phyloP scores from a whole-genome alignment of 306 rosid genomes.

The Quercus dentata region DNA sequence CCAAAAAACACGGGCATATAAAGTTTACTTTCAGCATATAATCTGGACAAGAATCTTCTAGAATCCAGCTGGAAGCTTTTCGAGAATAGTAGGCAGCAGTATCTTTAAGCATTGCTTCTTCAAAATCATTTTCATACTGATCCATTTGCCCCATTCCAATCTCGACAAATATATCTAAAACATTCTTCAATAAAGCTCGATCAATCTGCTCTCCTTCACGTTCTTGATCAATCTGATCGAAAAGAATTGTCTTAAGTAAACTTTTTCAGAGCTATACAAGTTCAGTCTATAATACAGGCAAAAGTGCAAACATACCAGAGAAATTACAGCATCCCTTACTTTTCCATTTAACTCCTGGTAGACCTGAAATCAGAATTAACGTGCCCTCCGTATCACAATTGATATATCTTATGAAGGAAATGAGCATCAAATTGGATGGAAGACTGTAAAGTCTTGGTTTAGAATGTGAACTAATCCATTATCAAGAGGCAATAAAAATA shows the following conservation, averaged over 20 bases:
- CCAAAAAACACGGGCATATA: not conserved
- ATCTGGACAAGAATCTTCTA: conserved; percentile 55
- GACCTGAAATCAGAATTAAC: conserved; percentile 43
- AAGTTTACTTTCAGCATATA: conserved; percentile 43
- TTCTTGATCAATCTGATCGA: conserved; percentile 47
- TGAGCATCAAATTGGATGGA: not conserved
- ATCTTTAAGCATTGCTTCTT: conserved; percentile 44
- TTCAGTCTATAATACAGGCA: not conserved
- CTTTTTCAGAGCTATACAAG: not conserved
- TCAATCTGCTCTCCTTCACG: conserved; percentile 68
- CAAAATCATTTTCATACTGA: conserved; percentile 50
- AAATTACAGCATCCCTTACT: conserved; percentile 58
- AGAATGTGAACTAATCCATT: not conserved
- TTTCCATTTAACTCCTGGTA: conserved; percentile 57
- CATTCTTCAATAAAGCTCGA: conserved; percentile 48
- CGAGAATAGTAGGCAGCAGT: conserved; percentile 46
- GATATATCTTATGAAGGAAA: not conserved
- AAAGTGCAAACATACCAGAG: conserved; percentile 42
- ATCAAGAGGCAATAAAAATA: conserved; percentile 1
- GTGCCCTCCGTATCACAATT: not conserved
- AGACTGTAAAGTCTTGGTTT: not conserved
- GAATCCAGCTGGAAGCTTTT: conserved; percentile 54
- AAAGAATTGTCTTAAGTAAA: not conserved
- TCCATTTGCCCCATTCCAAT: conserved; percentile 54
- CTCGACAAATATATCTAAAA: conserved; percentile 56